Base-by-base conservation (phyloP, 2,329 filamentous ascomycete genomes). In the Xylaria sp. region DNA sequence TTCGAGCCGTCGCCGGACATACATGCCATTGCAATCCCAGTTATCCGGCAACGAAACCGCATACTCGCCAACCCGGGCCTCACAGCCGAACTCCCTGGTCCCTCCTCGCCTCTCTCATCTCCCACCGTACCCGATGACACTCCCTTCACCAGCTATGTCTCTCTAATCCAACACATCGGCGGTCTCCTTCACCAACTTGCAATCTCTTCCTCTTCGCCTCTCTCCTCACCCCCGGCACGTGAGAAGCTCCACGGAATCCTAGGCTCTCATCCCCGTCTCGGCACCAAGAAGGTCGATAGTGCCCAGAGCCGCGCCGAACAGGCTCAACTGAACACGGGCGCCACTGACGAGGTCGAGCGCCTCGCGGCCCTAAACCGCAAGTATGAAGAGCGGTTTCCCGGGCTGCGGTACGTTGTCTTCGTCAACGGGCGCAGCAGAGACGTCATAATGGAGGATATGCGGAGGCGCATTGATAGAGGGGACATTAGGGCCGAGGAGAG, bases 351-450 rank as follows among this genome's bases (percentile, higher is more conserved):
- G 74, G 82, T 81, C 9, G 81, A 82, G 65, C 79, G 82, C 73
- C 79, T 97, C 67, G 83, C 81, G 6, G 76, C 75, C 33, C 79
- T 97, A 73, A 97, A 97, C 76, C 79, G 79, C 11, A 87, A 92
- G 78, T 97, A 97, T 76, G 94, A 97, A 78, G 82, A 81, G n/a
- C 84, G 74, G 63, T 97, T 95, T 78, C 93, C 93, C 0, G 93
- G 94, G 0, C 78, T 97, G 76, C 85, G 91, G 79, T 97, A 96
- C 82, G 93, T 97, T 75, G 92, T 95, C 20, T 97, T 97, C 77
- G 95, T 97, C 63, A 94, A 97, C 77, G 93, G 93, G 0, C 86
- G 94, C 53, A 85, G 87, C 45, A 84, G 93, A 63, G 84, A 86
- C 1, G 86, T 87, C 68, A 90, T 97, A 62, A 93, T 97, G 90